A percentile compares a stretch with the other conserved stretches of the same genome.
These are phyloP conservation scores for Nemania sp. DNA, from an alignment of 2,329 filamentous ascomycete species.

Conservation along the genomic window DNA sequence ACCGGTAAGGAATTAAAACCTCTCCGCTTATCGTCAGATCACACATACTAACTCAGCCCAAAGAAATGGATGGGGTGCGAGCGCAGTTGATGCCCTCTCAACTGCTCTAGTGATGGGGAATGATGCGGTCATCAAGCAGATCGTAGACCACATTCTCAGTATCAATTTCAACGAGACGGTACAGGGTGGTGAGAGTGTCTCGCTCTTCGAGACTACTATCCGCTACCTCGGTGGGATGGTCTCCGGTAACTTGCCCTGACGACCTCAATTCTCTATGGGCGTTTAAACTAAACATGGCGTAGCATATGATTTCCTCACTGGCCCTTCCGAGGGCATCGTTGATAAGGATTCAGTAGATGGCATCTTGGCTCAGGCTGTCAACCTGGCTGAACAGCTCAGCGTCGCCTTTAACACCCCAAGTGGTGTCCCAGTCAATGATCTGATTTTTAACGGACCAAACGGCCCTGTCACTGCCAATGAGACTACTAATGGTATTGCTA, in stretches of 20 bases:
- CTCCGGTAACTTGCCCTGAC: conserved; percentile 63
- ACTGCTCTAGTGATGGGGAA: conserved; percentile 84
- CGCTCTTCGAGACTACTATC: conserved; percentile 91
- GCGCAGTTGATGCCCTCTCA: conserved; percentile 81
- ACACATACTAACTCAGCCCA: conserved; percentile 36
- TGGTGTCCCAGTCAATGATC: conserved; percentile 78
- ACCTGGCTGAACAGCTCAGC: conserved; percentile 77
- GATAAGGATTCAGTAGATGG: conserved; percentile 62
- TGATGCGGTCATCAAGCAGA: conserved; percentile 73
- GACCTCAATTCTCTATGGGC: conserved; percentile 20
- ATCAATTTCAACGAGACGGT: conserved; percentile 77
- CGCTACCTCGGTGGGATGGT: conserved; percentile 86
- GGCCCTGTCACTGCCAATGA: conserved; percentile 45
- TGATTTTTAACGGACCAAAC: conserved; percentile 59
- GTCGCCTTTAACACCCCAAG: conserved; percentile 82
- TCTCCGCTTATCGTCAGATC: background rate
- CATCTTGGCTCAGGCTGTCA: conserved; percentile 74
- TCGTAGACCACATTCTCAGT: conserved; percentile 75
- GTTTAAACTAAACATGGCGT: conserved; percentile 28
- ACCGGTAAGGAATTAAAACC: conserved; percentile 66
- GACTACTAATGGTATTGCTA: conserved; percentile 77
- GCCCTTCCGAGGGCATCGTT: conserved; percentile 68
- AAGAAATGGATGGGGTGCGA: conserved; percentile 88
- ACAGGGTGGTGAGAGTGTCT: conserved; percentile 63
- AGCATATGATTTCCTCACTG: conserved; percentile 79